Base-by-base conservation (phyloP, 768 basidiomycete species). In the Xerocomus spinulosus region DNA sequence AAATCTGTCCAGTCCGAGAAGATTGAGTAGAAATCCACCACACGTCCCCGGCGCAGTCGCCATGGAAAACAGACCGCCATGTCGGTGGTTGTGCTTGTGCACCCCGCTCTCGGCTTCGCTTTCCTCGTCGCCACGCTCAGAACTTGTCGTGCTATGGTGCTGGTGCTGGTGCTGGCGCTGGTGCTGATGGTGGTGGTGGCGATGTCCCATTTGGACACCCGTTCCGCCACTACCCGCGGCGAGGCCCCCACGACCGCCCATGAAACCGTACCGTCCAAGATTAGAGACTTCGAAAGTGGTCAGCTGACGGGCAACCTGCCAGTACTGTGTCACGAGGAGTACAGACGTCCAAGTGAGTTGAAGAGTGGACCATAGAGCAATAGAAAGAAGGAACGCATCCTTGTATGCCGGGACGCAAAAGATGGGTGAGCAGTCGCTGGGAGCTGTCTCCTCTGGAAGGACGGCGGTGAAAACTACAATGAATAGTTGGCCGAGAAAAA, bases 241-340 rank as follows among this genome's bases (percentile, higher is more conserved):
- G 3, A 82, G 78, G 17, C 81, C 81, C 0, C 83, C 88, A 33
- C 90, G 82, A 0, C 94, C 94, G 30, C 96, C 95, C 92, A 99
- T 95, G 72, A 85, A 97, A 12, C 96, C 95, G 60, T 85, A 97
- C 38, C 95, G 80, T 3, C 95, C 92, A 3, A 98, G 81, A 61
- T 99, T 99, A 50, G 85, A 85, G 3, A 98, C 91, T 62, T 99
- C 95, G 46, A 94, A 77, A 0, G 95, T 97, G 2, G 95, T 99
- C 80, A 98, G 91, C 61, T 98, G 94, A 21, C 85, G 80, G 2
- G 85, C 80, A 45, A 97, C 82, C 68, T 99, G 96, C 89, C 90
- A 95, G 41, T 84, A 73, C 58, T 99, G 95, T 4, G 83, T 82
- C 37, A 77, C 80, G 39, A 96, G 83, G 25, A 98, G 83, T 46